Percentiles rank a stretch among this genome's conserved stretches.
Evolutionary conservation across 768 basidiomycete genomes (phyloP).

Genomic region (Filobasidium floriforme): DNA sequence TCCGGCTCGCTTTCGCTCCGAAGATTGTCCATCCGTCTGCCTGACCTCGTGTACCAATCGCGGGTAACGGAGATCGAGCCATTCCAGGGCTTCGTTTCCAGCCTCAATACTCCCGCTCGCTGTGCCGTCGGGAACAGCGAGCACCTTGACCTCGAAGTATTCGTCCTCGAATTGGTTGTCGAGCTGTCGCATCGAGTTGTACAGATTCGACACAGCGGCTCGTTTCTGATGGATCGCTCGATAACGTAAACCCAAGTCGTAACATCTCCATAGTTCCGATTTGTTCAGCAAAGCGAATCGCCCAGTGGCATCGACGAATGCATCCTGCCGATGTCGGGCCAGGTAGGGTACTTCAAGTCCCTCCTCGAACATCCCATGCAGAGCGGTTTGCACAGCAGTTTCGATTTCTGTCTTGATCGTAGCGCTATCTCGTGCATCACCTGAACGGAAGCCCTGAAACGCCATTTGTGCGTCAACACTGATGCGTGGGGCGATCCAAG

Average conservation of each 20-base stretch:
- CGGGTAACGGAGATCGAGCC: slow-evolving; percentile 78
- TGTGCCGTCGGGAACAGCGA: slow-evolving; percentile 56
- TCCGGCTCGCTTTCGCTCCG: slow-evolving; percentile 25
- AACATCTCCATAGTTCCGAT: slow-evolving; percentile 84
- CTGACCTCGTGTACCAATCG: slow-evolving; percentile 41
- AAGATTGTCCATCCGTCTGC: slow-evolving; percentile 52
- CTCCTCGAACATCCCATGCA: slow-evolving; percentile 75
- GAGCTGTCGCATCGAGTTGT: slow-evolving; percentile 54
- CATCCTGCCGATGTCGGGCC: slow-evolving; percentile 86
- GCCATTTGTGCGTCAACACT: slow-evolving; percentile 53
- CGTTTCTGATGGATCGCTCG: slow-evolving; percentile 73
- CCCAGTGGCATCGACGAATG: slow-evolving; percentile 52
- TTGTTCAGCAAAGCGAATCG: slow-evolving; percentile 57
- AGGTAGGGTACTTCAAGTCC: slow-evolving; percentile 92
- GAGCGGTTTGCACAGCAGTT: slow-evolving; percentile 65
- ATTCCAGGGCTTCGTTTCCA: slow-evolving; percentile 83
- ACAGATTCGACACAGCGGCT: slow-evolving; percentile 57
- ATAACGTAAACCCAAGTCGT: slow-evolving; percentile 79
- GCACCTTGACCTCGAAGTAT: slow-evolving; percentile 67
- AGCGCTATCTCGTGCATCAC: background rate
- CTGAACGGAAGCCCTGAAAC: background rate
- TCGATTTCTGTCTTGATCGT: slow-evolving; percentile 50
- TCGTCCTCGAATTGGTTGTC: slow-evolving; percentile 54
- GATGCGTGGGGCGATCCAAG: slow-evolving; percentile 77
- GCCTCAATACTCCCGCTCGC: slow-evolving; percentile 62